Percentiles rank a stretch among this genome's conserved stretches.
phyloP scores from a whole-genome alignment of 768 basidiomycete species.

The Suillus alpinus region DNA sequence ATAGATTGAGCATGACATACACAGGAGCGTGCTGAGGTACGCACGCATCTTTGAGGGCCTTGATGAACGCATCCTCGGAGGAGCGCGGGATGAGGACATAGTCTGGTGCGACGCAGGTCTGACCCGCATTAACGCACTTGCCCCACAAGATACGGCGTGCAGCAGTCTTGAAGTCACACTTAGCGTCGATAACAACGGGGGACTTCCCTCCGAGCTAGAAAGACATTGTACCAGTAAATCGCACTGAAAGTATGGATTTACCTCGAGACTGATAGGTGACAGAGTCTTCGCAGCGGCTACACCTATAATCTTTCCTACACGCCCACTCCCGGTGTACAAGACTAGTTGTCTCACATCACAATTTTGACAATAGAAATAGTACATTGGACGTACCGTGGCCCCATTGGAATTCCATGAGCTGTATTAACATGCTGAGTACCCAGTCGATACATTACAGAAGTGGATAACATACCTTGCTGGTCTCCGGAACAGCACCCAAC shows the following conservation, averaged over 20 bases:
- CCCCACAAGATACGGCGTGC: slow-evolving; percentile 81
- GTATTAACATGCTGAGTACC: not conserved
- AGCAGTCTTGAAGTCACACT: slow-evolving; percentile 59
- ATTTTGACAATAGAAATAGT: not conserved
- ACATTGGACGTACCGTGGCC: slow-evolving; percentile 42
- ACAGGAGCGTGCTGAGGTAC: slow-evolving; percentile 13
- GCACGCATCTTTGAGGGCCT: slow-evolving; percentile 42
- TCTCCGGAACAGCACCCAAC: slow-evolving; percentile 65
- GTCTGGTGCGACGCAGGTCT: slow-evolving; percentile 69
- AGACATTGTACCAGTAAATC: not conserved
- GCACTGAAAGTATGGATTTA: slow-evolving; percentile 18
- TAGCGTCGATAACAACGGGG: slow-evolving; percentile 71
- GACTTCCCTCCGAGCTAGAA: slow-evolving; percentile 67
- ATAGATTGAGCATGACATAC: not conserved
- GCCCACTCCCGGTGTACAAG: slow-evolving; percentile 57
- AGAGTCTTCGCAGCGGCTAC: slow-evolving; percentile 74
- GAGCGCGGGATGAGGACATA: slow-evolving; percentile 46
- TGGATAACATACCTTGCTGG: slow-evolving; percentile 42
- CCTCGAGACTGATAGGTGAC: slow-evolving; percentile 64
- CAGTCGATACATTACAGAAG: not conserved
- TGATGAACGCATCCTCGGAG: slow-evolving; percentile 37
- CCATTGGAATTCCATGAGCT: slow-evolving; percentile 77
- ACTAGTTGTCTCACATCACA: slow-evolving; percentile 19
- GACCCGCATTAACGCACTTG: slow-evolving; percentile 73
- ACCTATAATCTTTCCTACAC: slow-evolving; percentile 66